Evolutionary conservation across 176 grass and related monocot species (phyloP).

Genomic region (Triticum dicoccoides): DNA sequence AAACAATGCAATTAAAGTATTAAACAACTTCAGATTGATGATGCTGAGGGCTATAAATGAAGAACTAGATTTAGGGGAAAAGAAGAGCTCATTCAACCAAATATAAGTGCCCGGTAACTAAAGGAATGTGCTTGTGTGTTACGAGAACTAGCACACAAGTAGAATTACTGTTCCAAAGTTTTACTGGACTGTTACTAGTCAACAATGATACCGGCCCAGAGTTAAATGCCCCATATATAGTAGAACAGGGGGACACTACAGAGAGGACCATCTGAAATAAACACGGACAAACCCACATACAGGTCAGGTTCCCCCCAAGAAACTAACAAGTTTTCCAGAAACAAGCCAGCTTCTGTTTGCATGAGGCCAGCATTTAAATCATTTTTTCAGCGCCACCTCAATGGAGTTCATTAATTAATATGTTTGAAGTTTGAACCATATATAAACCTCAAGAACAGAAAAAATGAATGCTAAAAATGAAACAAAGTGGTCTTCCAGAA

Average conservation of each 20-base stretch:
- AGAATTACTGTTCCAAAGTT: conserved; percentile 3
- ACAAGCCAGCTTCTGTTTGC: not conserved
- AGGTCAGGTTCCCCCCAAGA: not conserved
- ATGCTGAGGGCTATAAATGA: conserved; percentile 13
- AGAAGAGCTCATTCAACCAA: conserved; percentile 9
- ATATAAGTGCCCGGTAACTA: not conserved
- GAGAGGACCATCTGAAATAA: not conserved
- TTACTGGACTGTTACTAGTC: not conserved
- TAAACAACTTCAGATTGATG: conserved; percentile 27
- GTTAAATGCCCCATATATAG: not conserved
- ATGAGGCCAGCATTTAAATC: not conserved
- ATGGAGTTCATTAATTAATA: not conserved
- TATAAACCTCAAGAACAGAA: not conserved
- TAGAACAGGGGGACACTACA: not conserved
- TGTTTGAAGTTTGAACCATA: not conserved
- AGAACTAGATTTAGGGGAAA: conserved; percentile 15
- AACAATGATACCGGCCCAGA: not conserved
- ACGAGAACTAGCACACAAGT: not conserved
- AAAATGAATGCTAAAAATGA: not conserved
- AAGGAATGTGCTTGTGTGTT: not conserved
- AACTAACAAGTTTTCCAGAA: conserved; percentile 25
- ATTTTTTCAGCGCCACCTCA: conserved; percentile 7
- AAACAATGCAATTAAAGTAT: conserved; percentile 22
- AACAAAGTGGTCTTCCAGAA: not conserved
- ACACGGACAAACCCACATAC: not conserved